These are phyloP conservation scores for Hermanozyma aechmeae DNA, from an alignment of 805 yeast species.

Conservation along the genomic window DNA sequence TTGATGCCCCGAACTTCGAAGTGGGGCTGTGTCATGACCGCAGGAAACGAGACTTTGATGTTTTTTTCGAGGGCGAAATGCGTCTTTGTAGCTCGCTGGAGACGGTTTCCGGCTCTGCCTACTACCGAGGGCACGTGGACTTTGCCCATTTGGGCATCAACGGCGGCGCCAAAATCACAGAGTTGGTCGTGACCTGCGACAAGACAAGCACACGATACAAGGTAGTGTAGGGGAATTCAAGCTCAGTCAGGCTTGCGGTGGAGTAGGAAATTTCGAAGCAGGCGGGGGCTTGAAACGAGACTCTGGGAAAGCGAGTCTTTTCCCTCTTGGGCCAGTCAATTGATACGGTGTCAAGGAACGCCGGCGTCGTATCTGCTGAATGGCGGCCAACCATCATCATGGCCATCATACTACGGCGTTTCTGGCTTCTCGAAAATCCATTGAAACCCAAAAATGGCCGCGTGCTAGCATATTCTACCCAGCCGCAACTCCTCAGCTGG, in stretches of 20 bases:
- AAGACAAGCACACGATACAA: constrained; percentile 4
- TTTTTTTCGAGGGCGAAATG: constrained; percentile 17
- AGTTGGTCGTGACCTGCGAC: constrained; percentile 7
- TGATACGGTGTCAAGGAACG: background rate
- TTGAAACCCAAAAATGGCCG: no score
- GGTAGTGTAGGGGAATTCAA: constrained; percentile 1
- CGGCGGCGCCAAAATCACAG: constrained; percentile 20
- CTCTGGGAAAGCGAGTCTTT: no score
- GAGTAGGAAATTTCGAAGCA: no score
- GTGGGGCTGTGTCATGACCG: constrained; percentile 2
- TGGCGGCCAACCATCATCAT: no score
- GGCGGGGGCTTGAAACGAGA: no score
- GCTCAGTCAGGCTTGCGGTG: no score
- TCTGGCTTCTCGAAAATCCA: no score
- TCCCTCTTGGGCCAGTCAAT: background rate
- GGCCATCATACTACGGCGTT: no score
- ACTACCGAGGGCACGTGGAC: constrained; percentile 21
- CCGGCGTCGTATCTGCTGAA: background rate
- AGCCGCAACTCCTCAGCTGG: no score
- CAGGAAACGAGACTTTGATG: constrained; percentile 12
- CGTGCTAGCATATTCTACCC: no score
- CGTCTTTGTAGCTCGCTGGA: constrained; percentile 11
- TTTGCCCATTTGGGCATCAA: constrained; percentile 20
- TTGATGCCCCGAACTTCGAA: constrained; percentile 1
- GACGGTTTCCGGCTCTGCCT: constrained; percentile 9